Evolutionary conservation across 2,329 filamentous ascomycete species (phyloP).

Genomic region (Trichoderma citrinoviride): DNA sequence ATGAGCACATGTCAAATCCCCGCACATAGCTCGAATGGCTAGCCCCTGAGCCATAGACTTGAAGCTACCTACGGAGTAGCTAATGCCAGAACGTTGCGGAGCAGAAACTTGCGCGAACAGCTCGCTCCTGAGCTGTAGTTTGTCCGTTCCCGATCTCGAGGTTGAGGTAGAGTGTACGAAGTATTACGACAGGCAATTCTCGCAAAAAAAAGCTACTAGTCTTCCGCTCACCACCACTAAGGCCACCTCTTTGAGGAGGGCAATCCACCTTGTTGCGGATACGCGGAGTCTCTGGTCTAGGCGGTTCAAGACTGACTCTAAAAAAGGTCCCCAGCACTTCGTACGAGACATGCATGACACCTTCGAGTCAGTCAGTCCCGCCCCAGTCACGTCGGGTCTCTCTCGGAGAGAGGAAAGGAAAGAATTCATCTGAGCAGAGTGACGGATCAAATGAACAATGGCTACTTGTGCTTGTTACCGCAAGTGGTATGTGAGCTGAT

Average conservation of each 20-base stretch:
- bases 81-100: constrained; percentile 1
- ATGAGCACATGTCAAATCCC: not conserved
- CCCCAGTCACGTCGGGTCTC: not conserved
- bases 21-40: not conserved
- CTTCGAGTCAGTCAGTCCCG: constrained; percentile 6
- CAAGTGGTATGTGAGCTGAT: not conserved
- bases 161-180: not conserved
- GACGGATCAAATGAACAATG: constrained; percentile 9
- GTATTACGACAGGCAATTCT: too few species aligned
- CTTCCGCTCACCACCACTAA: not conserved
- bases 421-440: not conserved
- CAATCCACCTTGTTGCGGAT: constrained; percentile 3
- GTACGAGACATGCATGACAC: not conserved
- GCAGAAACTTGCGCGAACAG: constrained; percentile 3
- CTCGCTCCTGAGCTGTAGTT: not conserved
- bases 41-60: not conserved
- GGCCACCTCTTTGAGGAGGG: not conserved
- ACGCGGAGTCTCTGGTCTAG: not conserved
- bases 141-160: not conserved
- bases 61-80: too few species aligned
- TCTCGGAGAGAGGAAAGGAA: not conserved
- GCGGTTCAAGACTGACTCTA: not conserved
- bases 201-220: not conserved
- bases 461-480: not conserved
- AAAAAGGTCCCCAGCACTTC: not conserved